These are phyloP conservation scores for Tricholoma hemisulphureum DNA, from an alignment of 768 basidiomycete species.

Conservation along the genomic window DNA sequence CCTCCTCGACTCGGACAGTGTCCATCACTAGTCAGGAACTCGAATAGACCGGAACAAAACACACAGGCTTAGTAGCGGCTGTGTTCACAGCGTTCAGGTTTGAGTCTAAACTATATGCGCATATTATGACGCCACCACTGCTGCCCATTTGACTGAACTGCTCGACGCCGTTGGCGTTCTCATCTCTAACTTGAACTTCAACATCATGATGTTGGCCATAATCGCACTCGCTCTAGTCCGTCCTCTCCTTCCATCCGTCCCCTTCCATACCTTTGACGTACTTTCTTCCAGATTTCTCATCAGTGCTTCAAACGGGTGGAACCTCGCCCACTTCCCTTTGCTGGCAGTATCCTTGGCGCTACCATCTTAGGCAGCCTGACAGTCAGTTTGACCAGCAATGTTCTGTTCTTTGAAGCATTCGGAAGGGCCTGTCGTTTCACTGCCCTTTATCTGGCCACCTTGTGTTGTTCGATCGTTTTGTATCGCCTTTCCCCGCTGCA, in stretches of 20 bases:
- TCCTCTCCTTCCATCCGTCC: not conserved
- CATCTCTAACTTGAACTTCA: not conserved
- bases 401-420: not conserved
- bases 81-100: too few relatives aligned
- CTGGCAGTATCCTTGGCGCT: not conserved
- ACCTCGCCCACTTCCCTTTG: not conserved
- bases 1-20: too few relatives aligned
- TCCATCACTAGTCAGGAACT: too few relatives aligned
- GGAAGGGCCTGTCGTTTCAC: not conserved
- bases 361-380: not conserved
- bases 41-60: too few relatives aligned
- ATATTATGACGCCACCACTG: too few relatives aligned
- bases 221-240: not conserved
- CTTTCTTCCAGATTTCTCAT: not conserved
- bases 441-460: not conserved
- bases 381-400: not conserved
- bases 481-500: not conserved
- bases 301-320: not conserved
- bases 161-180: too few relatives aligned
- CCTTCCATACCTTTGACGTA: not conserved
- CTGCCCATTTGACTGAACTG: too few relatives aligned
- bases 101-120: too few relatives aligned
- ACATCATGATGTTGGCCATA: not conserved
- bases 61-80: too few relatives aligned
- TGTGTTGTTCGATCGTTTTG: not conserved